Evolutionary conservation across 495 filamentous ascomycete genomes (phyloP).

Genomic region (Penicillium dipodomyicola): DNA sequence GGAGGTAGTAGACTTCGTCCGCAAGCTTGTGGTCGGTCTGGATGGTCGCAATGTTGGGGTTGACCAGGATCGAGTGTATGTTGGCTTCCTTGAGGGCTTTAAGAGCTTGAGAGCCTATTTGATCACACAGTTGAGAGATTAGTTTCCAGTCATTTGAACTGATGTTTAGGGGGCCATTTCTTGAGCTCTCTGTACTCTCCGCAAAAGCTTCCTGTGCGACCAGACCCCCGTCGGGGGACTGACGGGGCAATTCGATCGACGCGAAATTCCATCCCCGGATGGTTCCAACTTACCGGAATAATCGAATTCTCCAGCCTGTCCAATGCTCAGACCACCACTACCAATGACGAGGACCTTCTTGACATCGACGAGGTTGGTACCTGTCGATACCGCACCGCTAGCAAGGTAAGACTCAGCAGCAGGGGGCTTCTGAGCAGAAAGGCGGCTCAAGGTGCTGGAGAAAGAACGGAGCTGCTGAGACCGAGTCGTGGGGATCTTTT

Average conservation of each 20-base stretch:
- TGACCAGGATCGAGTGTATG: conserved; percentile 92
- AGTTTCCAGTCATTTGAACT: conserved; percentile 9
- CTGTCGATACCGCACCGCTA: conserved; percentile 76
- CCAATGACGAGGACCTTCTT: conserved; percentile 95
- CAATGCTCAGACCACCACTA: conserved; percentile 91
- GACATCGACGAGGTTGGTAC: conserved; percentile 76
- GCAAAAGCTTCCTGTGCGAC: conserved; percentile 10
- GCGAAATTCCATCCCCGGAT: neutral
- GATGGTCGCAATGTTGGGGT: conserved; percentile 98
- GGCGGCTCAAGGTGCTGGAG: conserved; percentile 40
- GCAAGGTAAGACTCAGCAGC: conserved; percentile 84
- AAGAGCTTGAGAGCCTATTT: conserved; percentile 84
- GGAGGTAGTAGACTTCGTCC: conserved; percentile 97
- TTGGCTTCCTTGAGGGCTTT: conserved; percentile 96
- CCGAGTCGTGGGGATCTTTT: conserved; percentile 38
- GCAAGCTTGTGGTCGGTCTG: conserved; percentile 97
- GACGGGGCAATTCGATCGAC: neutral
- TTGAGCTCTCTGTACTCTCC: conserved; percentile 10
- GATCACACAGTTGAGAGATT: conserved; percentile 4
- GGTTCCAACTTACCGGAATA: conserved; percentile 71
- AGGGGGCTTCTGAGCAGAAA: conserved; percentile 62
- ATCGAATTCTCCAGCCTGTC: conserved; percentile 96
- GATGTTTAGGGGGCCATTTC: neutral
- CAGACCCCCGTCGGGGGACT: conserved; percentile 1
- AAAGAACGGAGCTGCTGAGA: conserved; percentile 49